phyloP scores from a whole-genome alignment of 2,329 filamentous ascomycete genomes.

The Colletotrichum sp. region DNA sequence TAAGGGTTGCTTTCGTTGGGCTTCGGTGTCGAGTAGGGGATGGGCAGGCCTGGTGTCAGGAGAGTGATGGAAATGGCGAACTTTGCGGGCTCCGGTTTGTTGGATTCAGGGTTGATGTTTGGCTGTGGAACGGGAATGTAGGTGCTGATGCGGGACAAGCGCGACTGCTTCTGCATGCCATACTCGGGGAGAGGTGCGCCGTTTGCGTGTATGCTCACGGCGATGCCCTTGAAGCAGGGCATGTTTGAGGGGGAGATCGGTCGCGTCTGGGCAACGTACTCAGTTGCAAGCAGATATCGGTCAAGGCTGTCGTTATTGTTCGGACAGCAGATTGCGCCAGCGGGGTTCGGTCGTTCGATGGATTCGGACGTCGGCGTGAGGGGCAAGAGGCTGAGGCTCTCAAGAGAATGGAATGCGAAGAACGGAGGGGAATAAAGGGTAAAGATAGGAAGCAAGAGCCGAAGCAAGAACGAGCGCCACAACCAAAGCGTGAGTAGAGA shows the following conservation, averaged over 20 bases:
- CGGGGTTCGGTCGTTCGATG: background rate
- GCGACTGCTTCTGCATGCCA: constrained; percentile 92
- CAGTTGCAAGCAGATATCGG: background rate
- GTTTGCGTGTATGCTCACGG: constrained; percentile 91
- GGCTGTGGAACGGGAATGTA: constrained; percentile 96
- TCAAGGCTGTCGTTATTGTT: background rate
- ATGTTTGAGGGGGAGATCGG: constrained; percentile 44
- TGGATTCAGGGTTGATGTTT: constrained; percentile 65
- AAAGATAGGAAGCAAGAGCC: background rate
- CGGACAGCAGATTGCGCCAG: background rate
- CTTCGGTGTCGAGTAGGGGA: constrained; percentile 92
- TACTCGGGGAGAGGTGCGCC: constrained; percentile 86
- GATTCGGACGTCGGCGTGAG: background rate
- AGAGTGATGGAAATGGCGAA: constrained; percentile 99
- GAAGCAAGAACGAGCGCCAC: background rate
- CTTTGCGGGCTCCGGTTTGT: constrained; percentile 88
- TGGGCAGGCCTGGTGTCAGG: constrained; percentile 83
- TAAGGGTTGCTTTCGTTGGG: constrained; percentile 76
- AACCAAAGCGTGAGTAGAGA: background rate
- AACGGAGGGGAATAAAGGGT: background rate
- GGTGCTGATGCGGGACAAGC: constrained; percentile 89
- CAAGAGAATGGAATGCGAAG: background rate
- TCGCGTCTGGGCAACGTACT: background rate
- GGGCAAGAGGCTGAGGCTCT: background rate
- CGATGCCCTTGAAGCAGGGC: constrained; percentile 99